These are phyloP conservation scores for Leccinum broughii DNA, from an alignment of 768 basidiomycete species.

Conservation along the genomic window DNA sequence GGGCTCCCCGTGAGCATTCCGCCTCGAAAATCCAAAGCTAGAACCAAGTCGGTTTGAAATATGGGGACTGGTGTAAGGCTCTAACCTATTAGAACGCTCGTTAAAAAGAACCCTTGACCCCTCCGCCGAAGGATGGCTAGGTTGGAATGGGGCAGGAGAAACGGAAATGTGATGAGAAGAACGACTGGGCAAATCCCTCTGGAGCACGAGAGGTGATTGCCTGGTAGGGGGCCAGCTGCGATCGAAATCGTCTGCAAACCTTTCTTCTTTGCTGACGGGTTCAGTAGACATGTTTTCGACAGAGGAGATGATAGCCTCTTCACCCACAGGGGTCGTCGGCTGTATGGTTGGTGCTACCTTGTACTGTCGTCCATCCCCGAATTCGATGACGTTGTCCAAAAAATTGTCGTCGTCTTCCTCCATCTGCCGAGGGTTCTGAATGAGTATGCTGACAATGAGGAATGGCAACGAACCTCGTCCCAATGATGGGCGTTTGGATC, in stretches of 20 bases:
- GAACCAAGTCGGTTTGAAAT: slow-evolving; percentile 43
- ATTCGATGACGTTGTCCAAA: slow-evolving; percentile 87
- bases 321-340: slow-evolving; percentile 20
- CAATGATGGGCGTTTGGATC: slow-evolving; percentile 95
- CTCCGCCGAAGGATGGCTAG: slow-evolving; percentile 52
- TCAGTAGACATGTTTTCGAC: slow-evolving; percentile 27
- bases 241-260: slow-evolving; percentile 94
- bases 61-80: slow-evolving; percentile 69
- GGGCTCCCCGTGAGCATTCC: slow-evolving; percentile 46
- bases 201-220: slow-evolving; percentile 44
- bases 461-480: slow-evolving; percentile 78
- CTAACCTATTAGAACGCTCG: slow-evolving; percentile 86
- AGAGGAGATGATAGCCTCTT: slow-evolving; percentile 16
- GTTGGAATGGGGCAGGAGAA: slow-evolving; percentile 38
- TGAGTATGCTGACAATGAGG: slow-evolving; percentile 1
- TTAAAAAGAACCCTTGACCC: slow-evolving; percentile 87
- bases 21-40: slow-evolving; percentile 37
- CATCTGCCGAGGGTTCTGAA: slow-evolving; percentile 50
- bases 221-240: slow-evolving; percentile 90
- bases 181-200: slow-evolving; percentile 41
- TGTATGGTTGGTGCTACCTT: slow-evolving; percentile 58
- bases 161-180: slow-evolving; percentile 34
- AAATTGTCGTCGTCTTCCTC: slow-evolving; percentile 93
- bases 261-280: slow-evolving; percentile 80
- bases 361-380: slow-evolving; percentile 93